Evolutionary conservation across 2,329 filamentous ascomycete species (phyloP), one percentile per base, ranked within the genome.

Genomic region (Akanthomyces dipterigenus): DNA sequence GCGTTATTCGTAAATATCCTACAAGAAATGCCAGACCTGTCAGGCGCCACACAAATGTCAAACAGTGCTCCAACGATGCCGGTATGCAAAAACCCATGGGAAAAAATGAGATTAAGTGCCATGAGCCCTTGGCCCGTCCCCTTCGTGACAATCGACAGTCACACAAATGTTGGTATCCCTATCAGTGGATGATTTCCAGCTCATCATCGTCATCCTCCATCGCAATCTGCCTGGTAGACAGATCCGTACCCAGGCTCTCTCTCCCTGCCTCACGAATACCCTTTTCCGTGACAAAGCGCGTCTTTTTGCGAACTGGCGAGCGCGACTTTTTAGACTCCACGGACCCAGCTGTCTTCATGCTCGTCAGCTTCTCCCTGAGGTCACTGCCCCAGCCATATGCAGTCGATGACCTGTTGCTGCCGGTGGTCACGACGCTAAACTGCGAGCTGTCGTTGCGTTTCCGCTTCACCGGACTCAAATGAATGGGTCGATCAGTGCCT

Each of bases 261-360:
- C 88, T 79, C 1, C 89, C 89, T 4, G 89, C 89, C 73, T 91
- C 88, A 60, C 86, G 83, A 64, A 93, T 92, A 0, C 89, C 89
- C 71, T 88, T 90, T 46, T 86, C 85, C 28, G 89, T 91, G 45
- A 92, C 82, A 69, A 93, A 92, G n/a, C 89, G 80, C 56, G 89
- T 92, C 79, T 90, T 91, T 75, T 91, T 88, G 66, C 83, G 79
- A 36, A 85, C 80, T 0, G 83, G 84, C 69, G 70, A 69, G 36
- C 69, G 67, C 31, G 67, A 67, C 51, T 70, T 68, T 56, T 67
- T 69, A 63, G 70, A 70, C 24, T 84, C 67, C 65, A 76, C 81
- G 70, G 85, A 82, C 2, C 84, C 84, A 4, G 85, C 79, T 14
- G 48, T n/a, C 69, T 82, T 85, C 85, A 88, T 87, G 64, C 80